Evolutionary conservation across 495 filamentous ascomycete genomes (phyloP).

Genomic region (Penicillium chermesinum): DNA sequence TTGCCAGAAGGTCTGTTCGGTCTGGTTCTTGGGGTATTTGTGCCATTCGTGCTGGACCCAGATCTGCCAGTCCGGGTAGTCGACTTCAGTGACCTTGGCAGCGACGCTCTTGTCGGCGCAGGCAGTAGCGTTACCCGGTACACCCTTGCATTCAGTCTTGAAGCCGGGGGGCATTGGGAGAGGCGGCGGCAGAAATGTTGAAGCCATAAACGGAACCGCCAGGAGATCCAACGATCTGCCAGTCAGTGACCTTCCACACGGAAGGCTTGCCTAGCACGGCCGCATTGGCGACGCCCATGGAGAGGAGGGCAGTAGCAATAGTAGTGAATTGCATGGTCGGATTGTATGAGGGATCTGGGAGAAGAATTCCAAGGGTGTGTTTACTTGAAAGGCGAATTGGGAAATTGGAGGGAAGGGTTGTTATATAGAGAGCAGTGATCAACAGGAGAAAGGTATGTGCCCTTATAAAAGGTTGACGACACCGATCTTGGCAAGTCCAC

Average conservation of each 20-base stretch:
- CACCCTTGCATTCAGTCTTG: conserved; percentile 37
- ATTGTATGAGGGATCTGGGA: no score
- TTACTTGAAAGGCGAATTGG: no score
- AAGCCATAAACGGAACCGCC: conserved; percentile 35
- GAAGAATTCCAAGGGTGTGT: no score
- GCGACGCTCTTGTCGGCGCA: conserved; percentile 28
- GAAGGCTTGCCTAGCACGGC: conserved; percentile 13
- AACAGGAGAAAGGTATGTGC: not conserved
- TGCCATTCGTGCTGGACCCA: conserved; percentile 31
- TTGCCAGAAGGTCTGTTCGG: conserved; percentile 17
- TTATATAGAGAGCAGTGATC: not conserved
- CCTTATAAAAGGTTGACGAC: not conserved
- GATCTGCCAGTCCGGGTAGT: conserved; percentile 30
- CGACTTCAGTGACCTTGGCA: conserved; percentile 19
- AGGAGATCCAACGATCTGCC: conserved; percentile 30
- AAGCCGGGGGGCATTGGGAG: conserved; percentile 35
- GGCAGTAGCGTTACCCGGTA: conserved; percentile 15
- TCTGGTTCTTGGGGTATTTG: conserved; percentile 12
- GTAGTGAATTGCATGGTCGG: conserved; percentile 36
- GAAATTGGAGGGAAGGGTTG: not conserved
- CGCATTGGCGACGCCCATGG: conserved; percentile 24
- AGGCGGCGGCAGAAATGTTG: conserved; percentile 25
- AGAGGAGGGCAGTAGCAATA: conserved; percentile 27
- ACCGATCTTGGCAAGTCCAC: not conserved
- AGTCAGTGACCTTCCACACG: conserved; percentile 27